These are phyloP conservation scores for Penicillium brasilianum DNA, from an alignment of 2,329 filamentous ascomycete species.

Conservation along the genomic window DNA sequence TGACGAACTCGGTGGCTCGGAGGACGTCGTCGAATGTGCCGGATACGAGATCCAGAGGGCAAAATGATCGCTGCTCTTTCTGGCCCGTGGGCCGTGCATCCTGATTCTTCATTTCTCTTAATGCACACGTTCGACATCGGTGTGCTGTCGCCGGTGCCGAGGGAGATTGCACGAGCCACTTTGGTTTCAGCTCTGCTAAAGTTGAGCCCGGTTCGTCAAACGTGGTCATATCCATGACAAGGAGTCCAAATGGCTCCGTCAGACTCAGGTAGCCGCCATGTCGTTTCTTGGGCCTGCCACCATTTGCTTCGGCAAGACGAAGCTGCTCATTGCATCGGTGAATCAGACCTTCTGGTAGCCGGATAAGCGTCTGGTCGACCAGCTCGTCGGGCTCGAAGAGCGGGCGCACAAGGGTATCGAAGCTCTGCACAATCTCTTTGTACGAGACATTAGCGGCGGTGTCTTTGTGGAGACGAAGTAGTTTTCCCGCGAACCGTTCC, in stretches of 20 bases:
- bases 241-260: conserved; percentile 66
- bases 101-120: conserved; percentile 55
- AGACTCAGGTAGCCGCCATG: conserved; percentile 58
- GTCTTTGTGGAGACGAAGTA: conserved; percentile 67
- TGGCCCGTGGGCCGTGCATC: conserved; percentile 37
- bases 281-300: conserved; percentile 55
- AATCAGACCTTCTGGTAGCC: conserved; percentile 52
- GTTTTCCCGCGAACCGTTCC: conserved; percentile 47
- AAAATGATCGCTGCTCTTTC: conserved; percentile 55
- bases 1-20: conserved; percentile 47
- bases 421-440: conserved; percentile 49
- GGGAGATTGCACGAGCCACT: conserved; percentile 80
- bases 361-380: conserved; percentile 61
- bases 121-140: conserved; percentile 77
- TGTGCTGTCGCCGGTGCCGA: conserved; percentile 67
- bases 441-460: conserved; percentile 59
- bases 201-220: conserved; percentile 37
- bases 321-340: conserved; percentile 61
- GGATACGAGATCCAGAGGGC: conserved; percentile 68
- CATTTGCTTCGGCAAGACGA: conserved; percentile 51
- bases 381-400: conserved; percentile 62
- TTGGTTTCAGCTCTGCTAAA: conserved; percentile 79
- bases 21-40: conserved; percentile 50
- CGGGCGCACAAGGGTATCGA: conserved; percentile 53
- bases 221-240: conserved; percentile 75